Evolutionary conservation across 768 basidiomycete genomes (phyloP), one percentile per base, ranked within the genome.

Genomic region (Tulasnella sp.): DNA sequence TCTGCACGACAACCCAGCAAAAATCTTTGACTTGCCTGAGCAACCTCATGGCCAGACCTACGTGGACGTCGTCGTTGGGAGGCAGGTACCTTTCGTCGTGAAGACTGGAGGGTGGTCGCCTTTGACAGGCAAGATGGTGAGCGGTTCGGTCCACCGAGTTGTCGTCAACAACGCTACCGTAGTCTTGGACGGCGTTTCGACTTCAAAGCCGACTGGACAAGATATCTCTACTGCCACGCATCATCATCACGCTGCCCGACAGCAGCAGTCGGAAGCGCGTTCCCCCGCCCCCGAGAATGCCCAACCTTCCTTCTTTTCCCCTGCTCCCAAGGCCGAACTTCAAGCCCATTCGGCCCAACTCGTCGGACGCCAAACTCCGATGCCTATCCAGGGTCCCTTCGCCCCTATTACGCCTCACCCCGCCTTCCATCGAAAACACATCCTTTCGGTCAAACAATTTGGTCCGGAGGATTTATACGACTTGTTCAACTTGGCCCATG

Each of bases 391-490:
- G 83, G 85, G 64, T 81, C 85, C 77, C 80, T 88, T 90, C 83
- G 86, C 89, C 9, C 89, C 80, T 83, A 90, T 83, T 84, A 86
- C 90, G 24, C 91, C 91, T 77, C 94, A 96, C 83, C 94, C 95
- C 0, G 91, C 95, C 3, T 99, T 97, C 92, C 92, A 96, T 83
- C 93, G 95, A 79, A 92, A 95, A 54, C 96, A 98, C 85, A 96
- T 99, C 81, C 91, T 99, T 24, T 92, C 95, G 0, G 96, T 99
- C 81, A 98, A 96, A 85, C 96, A 99, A 82, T 96, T 98, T 86
- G 91, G 88, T 54, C 92, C 94, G 79, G 92, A 93, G 69, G 96
- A 99, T 83, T 89, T 98, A 81, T 94, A 99, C 84, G 94, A 95
- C 82, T 91, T 99, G 58, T 99, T 99, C 88, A 92, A 94, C 72